Conservation (phyloP, 164 flowering plant genomes). For the Echeveria elegans region DNA sequence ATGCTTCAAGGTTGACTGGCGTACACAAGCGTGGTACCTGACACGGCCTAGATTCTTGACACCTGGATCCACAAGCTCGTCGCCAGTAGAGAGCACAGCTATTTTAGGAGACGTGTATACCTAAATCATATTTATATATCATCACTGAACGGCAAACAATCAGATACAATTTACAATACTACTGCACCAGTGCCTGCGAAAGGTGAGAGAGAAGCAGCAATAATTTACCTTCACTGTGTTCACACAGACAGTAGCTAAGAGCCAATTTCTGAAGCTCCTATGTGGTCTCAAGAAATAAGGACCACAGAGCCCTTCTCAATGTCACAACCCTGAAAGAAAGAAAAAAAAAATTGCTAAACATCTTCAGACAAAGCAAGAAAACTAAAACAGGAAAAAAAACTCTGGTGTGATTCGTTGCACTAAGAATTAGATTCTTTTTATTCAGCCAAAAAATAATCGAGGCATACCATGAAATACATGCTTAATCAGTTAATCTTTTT, state of each 20-base stretch:
- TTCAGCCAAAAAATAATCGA: neutral
- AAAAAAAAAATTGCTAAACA: neutral
- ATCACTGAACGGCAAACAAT: conserved; percentile 2
- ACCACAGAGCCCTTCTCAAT: conserved; percentile 60
- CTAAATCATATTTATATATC: conserved; percentile 31
- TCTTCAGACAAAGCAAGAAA: too few relatives aligned
- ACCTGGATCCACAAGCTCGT: conserved; percentile 87
- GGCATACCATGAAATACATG: neutral
- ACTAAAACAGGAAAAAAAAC: too few relatives aligned
- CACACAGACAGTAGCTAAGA: conserved; percentile 77
- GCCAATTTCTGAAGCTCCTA: conserved; percentile 77
- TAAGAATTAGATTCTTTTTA: too few relatives aligned
- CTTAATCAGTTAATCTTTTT: neutral
- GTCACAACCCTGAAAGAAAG: conserved; percentile 63
- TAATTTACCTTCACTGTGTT: conserved; percentile 59
- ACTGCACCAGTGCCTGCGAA: neutral
- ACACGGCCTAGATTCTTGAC: conserved; percentile 48
- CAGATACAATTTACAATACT: neutral
- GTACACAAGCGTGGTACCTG: conserved; percentile 42
- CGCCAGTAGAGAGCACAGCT: conserved; percentile 96
- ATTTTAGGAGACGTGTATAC: conserved; percentile 67
- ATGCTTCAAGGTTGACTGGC: neutral
- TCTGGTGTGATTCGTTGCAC: too few relatives aligned
- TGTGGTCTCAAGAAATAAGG: conserved; percentile 56
- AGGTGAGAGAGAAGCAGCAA: neutral